Base-by-base conservation (phyloP, 306 rosid species). In the Lathyrus oleraceus region DNA sequence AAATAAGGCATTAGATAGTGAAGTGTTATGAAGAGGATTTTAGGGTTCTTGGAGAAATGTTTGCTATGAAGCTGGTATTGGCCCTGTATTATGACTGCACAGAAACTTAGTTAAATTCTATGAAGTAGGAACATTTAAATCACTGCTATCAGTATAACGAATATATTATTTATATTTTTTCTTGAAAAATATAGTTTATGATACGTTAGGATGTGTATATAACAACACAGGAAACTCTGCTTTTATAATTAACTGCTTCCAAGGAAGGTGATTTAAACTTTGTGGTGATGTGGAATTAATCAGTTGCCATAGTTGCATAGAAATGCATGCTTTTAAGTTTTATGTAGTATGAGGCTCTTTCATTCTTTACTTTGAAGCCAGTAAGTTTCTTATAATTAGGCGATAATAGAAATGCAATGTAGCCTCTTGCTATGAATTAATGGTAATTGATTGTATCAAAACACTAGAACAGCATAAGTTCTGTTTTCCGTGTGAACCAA, bases 271-370 rank as follows among this genome's bases (percentile, higher is more conserved):
- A 6, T 15, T 16, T 35, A 19, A 19, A 54, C 32, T 53, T 61
- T 61, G 73, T 62, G 67, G 52, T 30, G 58, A 44, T 43, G 51
- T 61, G 60, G 71, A 67, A 17, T 52, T 39, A 3, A 71, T 71
- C 9, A 30, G 51, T 63, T 61, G 59, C 70, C 52, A 21, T 44
- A 25, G 52, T 39, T 43, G 14, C 57, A 32, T 28, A 36, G 61
- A 61, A 25, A 44, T 71, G 56, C 35, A 11, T 49, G 53, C 47
- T 71, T 16, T 16, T 10, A 23, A 35, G 19, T 71, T 16, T 16
- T 10, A 23, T 43, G 19, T 42, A 57, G 77, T 45, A 6, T 21
- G 48, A 21, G 63, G 70, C 51, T 43, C 10, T 64, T 70, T 40
- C 61, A 53, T 38, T 53, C 47, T 36, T 36, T 28, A 23, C 23